Base-by-base conservation (phyloP, 352 stramenopile genomes). In the Globisporangium echinulatum region DNA sequence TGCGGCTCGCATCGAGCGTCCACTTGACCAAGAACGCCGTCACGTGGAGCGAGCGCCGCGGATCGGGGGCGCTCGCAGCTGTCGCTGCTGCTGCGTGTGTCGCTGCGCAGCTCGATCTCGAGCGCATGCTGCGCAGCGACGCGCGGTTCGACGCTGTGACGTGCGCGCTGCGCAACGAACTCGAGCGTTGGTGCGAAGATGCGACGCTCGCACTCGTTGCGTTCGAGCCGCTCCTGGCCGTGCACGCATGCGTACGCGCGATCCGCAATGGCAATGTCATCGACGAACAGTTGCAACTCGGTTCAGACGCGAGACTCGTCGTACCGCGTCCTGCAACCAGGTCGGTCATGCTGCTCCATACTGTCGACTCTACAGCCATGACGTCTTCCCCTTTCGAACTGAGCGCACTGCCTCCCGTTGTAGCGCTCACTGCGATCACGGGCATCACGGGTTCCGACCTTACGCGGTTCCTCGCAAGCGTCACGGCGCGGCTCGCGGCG, bases 11-110 rank as follows among this genome's bases (percentile, higher is more conserved):
- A 2, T 74, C 67, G 42, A 87, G 79, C 42, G 88, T 88, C 39
- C 75, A 84, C 55, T 85, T 85, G 42, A 75, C 77, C 3, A 84
- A 85, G 54, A 86, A 88, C 38, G 76, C 76, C 4, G 69, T 79
- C 39, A 58, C 64, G 3, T 88, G 73, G 73, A 87, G 73, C 50
- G 77, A 62, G 49, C 87, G 74, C 50, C 76, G 71, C 42, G 70
- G 72, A 3, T 75, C 68, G 2, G 74, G 72, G 4, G 59, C 75
- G 3, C 59, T 86, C 17, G 57, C 72, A 5, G 15, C 66, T 4
- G 60, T 79, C 7, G 67, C 71, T 0, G 56, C 69, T 5, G 68
- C 63, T 66, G 10, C 62, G 61, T 19, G 54, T 62, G 25, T 55
- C 36, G 49, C 64, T 15, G 66, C 65, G 0, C 66, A 78, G 17